These are phyloP conservation scores for Panaeolus papilionaceus DNA, from an alignment of 768 basidiomycete species.

Conservation along the genomic window DNA sequence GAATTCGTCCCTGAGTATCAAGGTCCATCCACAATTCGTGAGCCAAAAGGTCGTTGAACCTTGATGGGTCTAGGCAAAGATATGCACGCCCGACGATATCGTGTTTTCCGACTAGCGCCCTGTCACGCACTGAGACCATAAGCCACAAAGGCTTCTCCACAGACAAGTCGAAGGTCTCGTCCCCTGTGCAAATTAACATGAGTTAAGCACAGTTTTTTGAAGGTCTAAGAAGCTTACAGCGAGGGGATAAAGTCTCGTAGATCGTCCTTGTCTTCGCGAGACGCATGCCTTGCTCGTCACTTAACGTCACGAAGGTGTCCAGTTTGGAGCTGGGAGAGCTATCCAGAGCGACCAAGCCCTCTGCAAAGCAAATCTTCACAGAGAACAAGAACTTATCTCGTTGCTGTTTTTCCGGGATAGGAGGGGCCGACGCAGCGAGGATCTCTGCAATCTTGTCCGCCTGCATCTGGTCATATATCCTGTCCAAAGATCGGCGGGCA, in stretches of 20 bases:
- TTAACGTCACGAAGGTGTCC: slow-evolving; percentile 94
- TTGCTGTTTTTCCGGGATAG: slow-evolving; percentile 74
- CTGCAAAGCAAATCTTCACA: slow-evolving; percentile 92
- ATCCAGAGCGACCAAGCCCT: slow-evolving; percentile 82
- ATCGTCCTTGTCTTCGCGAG: slow-evolving; percentile 96
- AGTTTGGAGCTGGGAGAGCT: slow-evolving; percentile 78
- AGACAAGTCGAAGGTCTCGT: slow-evolving; percentile 95
- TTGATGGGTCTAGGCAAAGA: slow-evolving; percentile 87
- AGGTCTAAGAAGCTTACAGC: slow-evolving; percentile 65
- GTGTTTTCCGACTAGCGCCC: slow-evolving; percentile 90
- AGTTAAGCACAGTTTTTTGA: neutral
- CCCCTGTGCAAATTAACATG: slow-evolving; percentile 64
- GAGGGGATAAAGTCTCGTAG: slow-evolving; percentile 88
- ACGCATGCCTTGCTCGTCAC: slow-evolving; percentile 89
- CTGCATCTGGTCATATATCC: slow-evolving; percentile 91
- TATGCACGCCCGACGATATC: slow-evolving; percentile 92
- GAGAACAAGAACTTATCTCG: slow-evolving; percentile 83
- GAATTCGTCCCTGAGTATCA: slow-evolving; percentile 83
- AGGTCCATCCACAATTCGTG: slow-evolving; percentile 94
- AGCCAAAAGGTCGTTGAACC: slow-evolving; percentile 87
- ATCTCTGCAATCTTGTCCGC: slow-evolving; percentile 84
- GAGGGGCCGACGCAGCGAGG: slow-evolving; percentile 61
- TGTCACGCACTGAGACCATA: slow-evolving; percentile 93
- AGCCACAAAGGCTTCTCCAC: slow-evolving; percentile 96
- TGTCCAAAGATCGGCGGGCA: slow-evolving; percentile 88